These are phyloP conservation scores for Aspergillus sp. DNA, from an alignment of 2,329 filamentous ascomycete species.

Conservation along the genomic window DNA sequence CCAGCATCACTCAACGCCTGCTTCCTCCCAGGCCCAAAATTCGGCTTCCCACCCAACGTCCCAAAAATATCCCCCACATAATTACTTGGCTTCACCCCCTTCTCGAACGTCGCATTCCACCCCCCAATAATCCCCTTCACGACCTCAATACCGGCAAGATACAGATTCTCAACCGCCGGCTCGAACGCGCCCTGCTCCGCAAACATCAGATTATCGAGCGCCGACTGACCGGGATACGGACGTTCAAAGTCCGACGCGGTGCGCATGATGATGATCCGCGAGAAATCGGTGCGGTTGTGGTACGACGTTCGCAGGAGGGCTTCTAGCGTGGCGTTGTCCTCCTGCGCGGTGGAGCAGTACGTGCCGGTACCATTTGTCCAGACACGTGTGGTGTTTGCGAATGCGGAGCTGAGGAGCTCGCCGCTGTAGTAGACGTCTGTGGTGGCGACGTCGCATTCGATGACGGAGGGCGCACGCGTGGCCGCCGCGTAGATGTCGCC, in stretches of 20 bases:
- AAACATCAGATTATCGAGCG: slow-evolving; percentile 60
- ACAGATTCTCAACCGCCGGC: slow-evolving; percentile 66
- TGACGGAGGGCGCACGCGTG: slow-evolving; percentile 52
- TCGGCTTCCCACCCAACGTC: slow-evolving; percentile 62
- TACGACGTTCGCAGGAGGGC: slow-evolving; percentile 61
- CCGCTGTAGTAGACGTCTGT: slow-evolving; percentile 73
- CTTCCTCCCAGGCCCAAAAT: slow-evolving; percentile 53
- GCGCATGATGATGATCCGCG: slow-evolving; percentile 66
- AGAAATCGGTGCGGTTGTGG: slow-evolving; percentile 62
- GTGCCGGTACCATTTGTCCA: slow-evolving; percentile 67
- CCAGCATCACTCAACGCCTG: not conserved
- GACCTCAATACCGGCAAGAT: slow-evolving; percentile 63
- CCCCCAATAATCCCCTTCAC: slow-evolving; percentile 61
- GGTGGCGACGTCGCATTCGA: slow-evolving; percentile 67
- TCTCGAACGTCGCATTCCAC: slow-evolving; percentile 61
- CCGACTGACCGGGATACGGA: slow-evolving; percentile 57
- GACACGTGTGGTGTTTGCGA: slow-evolving; percentile 62
- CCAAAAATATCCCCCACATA: slow-evolving; percentile 73
- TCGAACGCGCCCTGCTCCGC: slow-evolving; percentile 63
- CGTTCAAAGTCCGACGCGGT: slow-evolving; percentile 72
- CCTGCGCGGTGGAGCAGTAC: slow-evolving; percentile 72
- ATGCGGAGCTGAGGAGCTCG: slow-evolving; percentile 58
- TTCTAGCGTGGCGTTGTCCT: slow-evolving; percentile 69
- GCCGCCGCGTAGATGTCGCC: slow-evolving; percentile 40
- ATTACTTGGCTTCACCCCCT: slow-evolving; percentile 60